These are phyloP conservation scores for Chrysanthemum lavandulifolium DNA, from an alignment of 129 eudicot species.

Conservation along the genomic window DNA sequence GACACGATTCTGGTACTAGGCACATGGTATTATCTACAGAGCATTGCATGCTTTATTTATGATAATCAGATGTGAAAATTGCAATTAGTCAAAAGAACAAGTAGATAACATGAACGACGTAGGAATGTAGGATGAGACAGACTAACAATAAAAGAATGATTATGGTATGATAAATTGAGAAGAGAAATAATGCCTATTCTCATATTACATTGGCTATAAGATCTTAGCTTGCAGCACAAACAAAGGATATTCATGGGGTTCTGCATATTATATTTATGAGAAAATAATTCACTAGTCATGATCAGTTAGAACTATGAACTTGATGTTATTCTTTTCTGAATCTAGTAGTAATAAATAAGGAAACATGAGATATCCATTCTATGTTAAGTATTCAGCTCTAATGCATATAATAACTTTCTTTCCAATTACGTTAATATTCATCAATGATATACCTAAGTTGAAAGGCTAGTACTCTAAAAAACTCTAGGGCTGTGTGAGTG, in stretches of 20 bases:
- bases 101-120: background rate
- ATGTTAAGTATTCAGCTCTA: background rate
- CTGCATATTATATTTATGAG: constrained; percentile 6
- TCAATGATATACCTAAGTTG: background rate
- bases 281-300: background rate
- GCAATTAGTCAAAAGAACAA: constrained; percentile 10
- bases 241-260: constrained; percentile 5
- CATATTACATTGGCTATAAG: background rate
- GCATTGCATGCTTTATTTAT: constrained; percentile 4
- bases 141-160: background rate
- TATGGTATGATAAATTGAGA: background rate
- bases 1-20: constrained; percentile 1
- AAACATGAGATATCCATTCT: background rate
- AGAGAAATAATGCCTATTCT: constrained; percentile 5
- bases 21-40: constrained; percentile 5
- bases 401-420: constrained; percentile 1
- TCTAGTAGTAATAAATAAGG: constrained; percentile 8
- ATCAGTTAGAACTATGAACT: background rate
- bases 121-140: background rate
- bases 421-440: background rate
- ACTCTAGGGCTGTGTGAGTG: background rate
- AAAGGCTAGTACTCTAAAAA: constrained; percentile 6
- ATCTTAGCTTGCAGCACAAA: background rate
- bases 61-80: background rate
- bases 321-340: background rate